Conservation (phyloP, 2,329 filamentous ascomycete species). For the Diaporthe aspalathi region DNA sequence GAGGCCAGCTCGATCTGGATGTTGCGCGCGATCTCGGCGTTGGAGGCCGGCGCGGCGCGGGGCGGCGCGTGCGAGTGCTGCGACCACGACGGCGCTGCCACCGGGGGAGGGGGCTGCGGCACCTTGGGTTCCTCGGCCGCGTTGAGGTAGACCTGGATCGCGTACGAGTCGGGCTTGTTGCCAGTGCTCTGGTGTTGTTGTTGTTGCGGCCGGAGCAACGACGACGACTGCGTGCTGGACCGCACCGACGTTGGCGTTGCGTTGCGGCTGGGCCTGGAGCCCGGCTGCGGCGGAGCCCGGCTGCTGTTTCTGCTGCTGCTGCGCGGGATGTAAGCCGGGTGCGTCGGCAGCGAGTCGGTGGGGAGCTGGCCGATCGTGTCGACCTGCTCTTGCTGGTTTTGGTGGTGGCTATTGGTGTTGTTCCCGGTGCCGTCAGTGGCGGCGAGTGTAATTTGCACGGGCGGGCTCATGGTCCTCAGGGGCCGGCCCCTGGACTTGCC, state of each 20-base stretch:
- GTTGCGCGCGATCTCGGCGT: slow-evolving; percentile 8
- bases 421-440: neutral
- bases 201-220: slow-evolving; percentile 35
- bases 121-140: slow-evolving; percentile 45
- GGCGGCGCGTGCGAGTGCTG: neutral
- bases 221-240: slow-evolving; percentile 36
- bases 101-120: slow-evolving; percentile 41
- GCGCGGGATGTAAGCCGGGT: slow-evolving; percentile 61
- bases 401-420: neutral
- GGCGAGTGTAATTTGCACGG: slow-evolving; percentile 21
- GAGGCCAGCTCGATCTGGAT: slow-evolving; percentile 30
- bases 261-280: slow-evolving; percentile 33
- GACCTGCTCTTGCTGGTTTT: neutral
- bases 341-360: slow-evolving; percentile 55
- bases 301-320: slow-evolving; percentile 37
- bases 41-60: neutral
- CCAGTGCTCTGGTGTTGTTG: slow-evolving; percentile 34
- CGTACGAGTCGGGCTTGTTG: slow-evolving; percentile 47
- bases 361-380: slow-evolving; percentile 6
- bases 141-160: slow-evolving; percentile 51
- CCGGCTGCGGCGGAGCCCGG: neutral
- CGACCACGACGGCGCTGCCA: slow-evolving; percentile 29
- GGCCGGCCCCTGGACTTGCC: slow-evolving; percentile 39
- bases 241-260: slow-evolving; percentile 1
- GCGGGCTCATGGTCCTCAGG: slow-evolving; percentile 25